Evolutionary conservation across 2,329 filamentous ascomycete genomes (phyloP).

Genomic region (Ophiostoma quercus): DNA sequence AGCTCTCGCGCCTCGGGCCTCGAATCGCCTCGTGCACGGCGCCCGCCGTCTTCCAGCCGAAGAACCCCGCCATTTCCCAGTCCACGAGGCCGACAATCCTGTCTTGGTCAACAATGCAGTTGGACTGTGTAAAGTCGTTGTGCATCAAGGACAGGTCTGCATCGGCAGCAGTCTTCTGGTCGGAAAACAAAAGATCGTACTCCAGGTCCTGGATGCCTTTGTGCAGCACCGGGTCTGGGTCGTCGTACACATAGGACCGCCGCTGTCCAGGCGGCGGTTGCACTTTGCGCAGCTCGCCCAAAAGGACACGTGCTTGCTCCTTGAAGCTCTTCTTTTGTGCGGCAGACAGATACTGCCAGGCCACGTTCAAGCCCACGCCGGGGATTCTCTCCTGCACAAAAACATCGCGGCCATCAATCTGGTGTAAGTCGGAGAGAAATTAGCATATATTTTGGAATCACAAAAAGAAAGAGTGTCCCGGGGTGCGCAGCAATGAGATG

Average conservation of each 20-base stretch:
- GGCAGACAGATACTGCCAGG: neutral
- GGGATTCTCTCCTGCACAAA: neutral
- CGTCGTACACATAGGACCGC: neutral
- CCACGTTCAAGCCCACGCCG: neutral
- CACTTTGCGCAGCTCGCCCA: neutral
- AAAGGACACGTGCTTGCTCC: neutral
- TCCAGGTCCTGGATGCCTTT: neutral
- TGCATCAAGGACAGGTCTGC: neutral
- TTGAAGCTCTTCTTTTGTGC: conserved; percentile 1
- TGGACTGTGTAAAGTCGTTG: neutral
- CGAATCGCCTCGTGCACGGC: neutral
- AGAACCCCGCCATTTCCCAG: neutral
- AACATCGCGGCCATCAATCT: neutral
- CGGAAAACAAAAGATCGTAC: neutral
- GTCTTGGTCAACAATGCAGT: neutral
- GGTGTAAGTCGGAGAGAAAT: neutral
- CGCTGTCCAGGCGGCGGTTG: neutral
- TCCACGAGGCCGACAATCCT: neutral
- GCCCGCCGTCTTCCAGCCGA: neutral
- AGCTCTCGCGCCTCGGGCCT: neutral
- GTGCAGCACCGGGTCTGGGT: neutral
- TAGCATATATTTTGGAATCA: neutral
- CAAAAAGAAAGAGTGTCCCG: no score
- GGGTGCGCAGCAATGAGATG: neutral
- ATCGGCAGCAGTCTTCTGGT: neutral